These are phyloP conservation scores for Flaveria floridana DNA, from an alignment of 140 eudicot species.

Conservation along the genomic window DNA sequence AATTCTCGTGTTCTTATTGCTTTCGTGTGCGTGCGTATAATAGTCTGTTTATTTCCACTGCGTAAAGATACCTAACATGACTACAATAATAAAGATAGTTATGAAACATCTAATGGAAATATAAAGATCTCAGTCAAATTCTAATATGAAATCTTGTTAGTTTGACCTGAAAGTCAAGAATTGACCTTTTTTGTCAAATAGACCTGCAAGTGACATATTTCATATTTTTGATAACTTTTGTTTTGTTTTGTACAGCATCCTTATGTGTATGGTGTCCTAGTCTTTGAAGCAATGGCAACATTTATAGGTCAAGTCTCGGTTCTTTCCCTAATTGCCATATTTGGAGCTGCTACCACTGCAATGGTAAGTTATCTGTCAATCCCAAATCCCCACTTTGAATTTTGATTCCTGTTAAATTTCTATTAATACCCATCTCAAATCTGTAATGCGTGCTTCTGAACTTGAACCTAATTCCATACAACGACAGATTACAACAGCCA, in stretches of 20 bases:
- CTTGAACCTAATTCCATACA: slow-evolving; percentile 2
- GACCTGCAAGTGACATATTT: neutral
- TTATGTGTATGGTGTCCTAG: slow-evolving; percentile 82
- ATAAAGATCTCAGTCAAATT: neutral
- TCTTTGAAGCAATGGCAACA: slow-evolving; percentile 98
- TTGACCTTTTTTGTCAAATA: neutral
- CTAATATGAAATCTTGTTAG: neutral
- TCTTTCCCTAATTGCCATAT: slow-evolving; percentile 87
- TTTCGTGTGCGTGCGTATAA: too few relatives aligned
- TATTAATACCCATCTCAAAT: neutral
- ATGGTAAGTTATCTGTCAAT: slow-evolving; percentile 51
- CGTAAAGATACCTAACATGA: too few relatives aligned
- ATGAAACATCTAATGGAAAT: neutral
- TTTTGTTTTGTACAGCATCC: slow-evolving; percentile 64
- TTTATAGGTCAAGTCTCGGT: slow-evolving; percentile 88
- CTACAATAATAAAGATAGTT: neutral
- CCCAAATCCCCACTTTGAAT: neutral
- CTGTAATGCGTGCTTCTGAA: slow-evolving; percentile 10
- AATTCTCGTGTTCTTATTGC: too few relatives aligned
- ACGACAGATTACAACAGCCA: slow-evolving; percentile 77
- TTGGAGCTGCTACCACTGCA: slow-evolving; percentile 93
- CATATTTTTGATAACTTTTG: neutral
- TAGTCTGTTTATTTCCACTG: too few relatives aligned
- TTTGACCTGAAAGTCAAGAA: slow-evolving; percentile 30
- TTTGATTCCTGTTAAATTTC: neutral